Base-by-base conservation (phyloP, 352 stramenopile species). In the Aphanomyces cochlioides region DNA sequence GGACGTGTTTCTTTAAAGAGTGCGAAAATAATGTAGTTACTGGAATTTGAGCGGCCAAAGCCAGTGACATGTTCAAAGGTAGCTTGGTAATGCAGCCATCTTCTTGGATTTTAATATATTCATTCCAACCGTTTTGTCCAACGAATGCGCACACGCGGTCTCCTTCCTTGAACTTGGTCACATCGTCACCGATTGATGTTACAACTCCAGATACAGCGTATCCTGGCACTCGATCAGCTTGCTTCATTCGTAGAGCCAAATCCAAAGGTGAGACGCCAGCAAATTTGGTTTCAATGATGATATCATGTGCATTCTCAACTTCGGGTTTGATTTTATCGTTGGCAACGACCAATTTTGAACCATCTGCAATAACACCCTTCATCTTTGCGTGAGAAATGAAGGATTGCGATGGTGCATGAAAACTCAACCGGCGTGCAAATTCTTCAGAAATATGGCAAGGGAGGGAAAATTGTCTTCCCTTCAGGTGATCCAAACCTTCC, bases 401-500 rank as follows among this genome's bases (percentile, higher is more conserved):
- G 40, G 53, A 43, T 34, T 59, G n/a, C 36, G 64, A 70, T 5
- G 53, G 45, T 6, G 21, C 19, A 10, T 56, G 48, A 39, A 61
- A 37, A 34, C 64, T 70, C 45, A 70, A 50, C 4, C 64, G 64
- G 40, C 64, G 64, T 7, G 53, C 53, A 50, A 40, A 61, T 7
- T 61, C 47, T 36, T 70, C 50, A 37, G 64, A 70, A 4, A 70
- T 21, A 37, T 70, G 53, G 40, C 36, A 61, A 38, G 64, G 64
- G 40, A 70, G 40, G 19, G 64, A 61, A 37, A 54, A 70, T n/a
- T 54, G 64, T 7, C 64, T 47, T 8, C 47, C 40, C 5, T 47
- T 19, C n/a, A 70, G 21, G 15, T 70, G 47, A 19, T 84, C 77
- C 8, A 96, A 73, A 5, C 85, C 88, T 80, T 97, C 92, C 43